Evolutionary conservation across 148 eudicot genomes (phyloP).

Genomic region (Nyssa sinensis): DNA sequence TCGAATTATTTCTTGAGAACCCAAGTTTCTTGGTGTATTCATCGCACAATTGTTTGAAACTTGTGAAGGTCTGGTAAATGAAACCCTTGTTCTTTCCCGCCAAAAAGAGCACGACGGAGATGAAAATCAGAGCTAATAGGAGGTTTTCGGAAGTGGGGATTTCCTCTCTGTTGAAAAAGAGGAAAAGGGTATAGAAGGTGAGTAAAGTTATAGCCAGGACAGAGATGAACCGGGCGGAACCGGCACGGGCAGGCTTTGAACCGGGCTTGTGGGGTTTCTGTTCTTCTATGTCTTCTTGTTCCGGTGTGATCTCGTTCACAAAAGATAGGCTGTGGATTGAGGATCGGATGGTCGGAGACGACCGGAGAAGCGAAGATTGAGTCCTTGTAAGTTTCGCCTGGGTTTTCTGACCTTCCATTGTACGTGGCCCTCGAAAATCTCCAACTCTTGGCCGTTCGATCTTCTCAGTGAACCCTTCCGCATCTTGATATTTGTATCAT

Average conservation of each 20-base stretch:
- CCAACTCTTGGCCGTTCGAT: slow-evolving; percentile 5
- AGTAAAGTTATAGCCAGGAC: slow-evolving; percentile 19
- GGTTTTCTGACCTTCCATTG: slow-evolving; percentile 56
- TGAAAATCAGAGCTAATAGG: slow-evolving; percentile 44
- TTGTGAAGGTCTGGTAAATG: slow-evolving; percentile 20
- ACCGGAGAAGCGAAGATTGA: slow-evolving; percentile 80
- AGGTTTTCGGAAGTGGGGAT: slow-evolving; percentile 60
- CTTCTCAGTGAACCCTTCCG: slow-evolving; percentile 26
- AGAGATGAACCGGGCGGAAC: slow-evolving; percentile 26
- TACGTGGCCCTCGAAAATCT: background rate
- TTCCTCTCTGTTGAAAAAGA: slow-evolving; percentile 35
- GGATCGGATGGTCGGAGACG: slow-evolving; percentile 80
- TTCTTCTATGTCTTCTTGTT: slow-evolving; percentile 37
- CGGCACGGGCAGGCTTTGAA: slow-evolving; percentile 15
- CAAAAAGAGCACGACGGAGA: slow-evolving; percentile 55
- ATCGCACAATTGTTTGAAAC: slow-evolving; percentile 15
- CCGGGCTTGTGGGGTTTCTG: slow-evolving; percentile 38
- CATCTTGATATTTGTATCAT: slow-evolving; percentile 31
- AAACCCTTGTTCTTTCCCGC: slow-evolving; percentile 43
- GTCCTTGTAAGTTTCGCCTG: slow-evolving; percentile 66
- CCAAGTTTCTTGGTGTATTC: slow-evolving; percentile 18
- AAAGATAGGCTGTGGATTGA: slow-evolving; percentile 63
- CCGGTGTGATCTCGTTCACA: slow-evolving; percentile 33
- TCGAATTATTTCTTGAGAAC: slow-evolving; percentile 21
- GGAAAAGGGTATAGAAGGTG: slow-evolving; percentile 33